A percentile compares a stretch with the other conserved stretches of the same genome.
Conservation (phyloP, 176 grass and related monocot species). For the Secale cereale region DNA sequence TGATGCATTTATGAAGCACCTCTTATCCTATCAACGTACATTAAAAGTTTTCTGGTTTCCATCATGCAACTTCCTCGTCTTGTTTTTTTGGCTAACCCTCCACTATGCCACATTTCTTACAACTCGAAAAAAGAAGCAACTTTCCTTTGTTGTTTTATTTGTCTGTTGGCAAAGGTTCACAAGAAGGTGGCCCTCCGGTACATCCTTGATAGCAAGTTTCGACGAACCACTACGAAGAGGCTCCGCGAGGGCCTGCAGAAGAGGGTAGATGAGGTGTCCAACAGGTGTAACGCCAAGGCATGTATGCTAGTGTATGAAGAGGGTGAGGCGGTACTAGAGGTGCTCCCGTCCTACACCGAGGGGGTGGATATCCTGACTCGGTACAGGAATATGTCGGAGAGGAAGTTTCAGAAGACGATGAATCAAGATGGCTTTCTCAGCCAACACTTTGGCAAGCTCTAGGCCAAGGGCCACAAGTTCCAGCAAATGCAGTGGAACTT, state of each 20-base stretch:
- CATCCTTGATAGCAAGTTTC: neutral
- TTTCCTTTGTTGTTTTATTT: neutral
- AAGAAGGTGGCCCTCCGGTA: neutral
- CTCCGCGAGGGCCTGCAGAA: constrained; percentile 6
- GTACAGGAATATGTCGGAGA: neutral
- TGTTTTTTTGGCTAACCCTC: too few relatives aligned
- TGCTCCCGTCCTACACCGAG: neutral
- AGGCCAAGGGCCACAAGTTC: neutral
- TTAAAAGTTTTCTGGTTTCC: neutral
- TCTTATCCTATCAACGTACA: neutral
- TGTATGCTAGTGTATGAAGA: constrained; percentile 31
- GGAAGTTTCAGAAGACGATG: neutral
- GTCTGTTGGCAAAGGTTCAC: neutral
- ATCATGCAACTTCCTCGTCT: neutral
- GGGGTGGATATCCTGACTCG: neutral
- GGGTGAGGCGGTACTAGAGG: neutral
- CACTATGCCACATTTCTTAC: neutral
- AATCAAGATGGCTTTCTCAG: constrained; percentile 32
- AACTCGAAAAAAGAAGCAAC: neutral
- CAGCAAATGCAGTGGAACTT: too few relatives aligned
- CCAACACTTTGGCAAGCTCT: neutral
- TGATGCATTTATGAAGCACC: neutral
- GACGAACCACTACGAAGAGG: constrained; percentile 15
- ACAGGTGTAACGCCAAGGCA: neutral
- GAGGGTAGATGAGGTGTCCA: constrained; percentile 13